A percentile compares a stretch with the other conserved stretches of the same genome.
Evolutionary conservation across 441 rosid genomes (phyloP).

Genomic region (Erysimum cheiri): DNA sequence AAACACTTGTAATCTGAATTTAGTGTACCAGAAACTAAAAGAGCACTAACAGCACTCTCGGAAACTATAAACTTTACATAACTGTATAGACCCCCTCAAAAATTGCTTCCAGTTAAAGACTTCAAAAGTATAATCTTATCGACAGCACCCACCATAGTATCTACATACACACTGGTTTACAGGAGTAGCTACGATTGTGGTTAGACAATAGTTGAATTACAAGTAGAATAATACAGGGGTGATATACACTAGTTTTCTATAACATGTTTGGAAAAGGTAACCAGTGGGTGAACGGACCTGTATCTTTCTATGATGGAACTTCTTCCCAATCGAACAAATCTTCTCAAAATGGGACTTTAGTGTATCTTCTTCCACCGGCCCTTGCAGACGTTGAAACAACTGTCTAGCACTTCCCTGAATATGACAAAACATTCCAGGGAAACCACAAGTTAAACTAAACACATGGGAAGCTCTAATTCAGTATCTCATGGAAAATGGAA

Average conservation of each 20-base stretch:
- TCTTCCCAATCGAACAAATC: conserved; percentile 81
- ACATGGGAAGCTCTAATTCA: conserved; percentile 23
- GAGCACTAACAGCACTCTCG: background rate
- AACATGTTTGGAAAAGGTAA: conserved; percentile 19
- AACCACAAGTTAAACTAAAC: conserved; percentile 31
- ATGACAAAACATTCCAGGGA: conserved; percentile 41
- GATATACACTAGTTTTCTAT: conserved; percentile 8
- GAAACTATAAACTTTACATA: conserved; percentile 2
- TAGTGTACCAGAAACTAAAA: conserved; percentile 17
- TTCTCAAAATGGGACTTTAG: conserved; percentile 96
- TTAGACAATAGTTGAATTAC: conserved; percentile 9
- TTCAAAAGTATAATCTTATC: conserved; percentile 7
- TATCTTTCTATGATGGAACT: conserved; percentile 58
- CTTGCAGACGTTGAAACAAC: conserved; percentile 95
- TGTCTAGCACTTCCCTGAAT: conserved; percentile 99
- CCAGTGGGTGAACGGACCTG: conserved; percentile 63
- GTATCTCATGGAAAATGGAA: conserved; percentile 17
- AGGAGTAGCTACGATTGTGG: conserved; percentile 12
- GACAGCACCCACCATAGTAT: background rate
- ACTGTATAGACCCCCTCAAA: conserved; percentile 1
- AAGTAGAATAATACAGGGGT: conserved; percentile 6
- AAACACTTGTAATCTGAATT: conserved; percentile 9
- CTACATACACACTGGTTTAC: conserved; percentile 4
- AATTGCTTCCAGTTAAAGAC: conserved; percentile 3
- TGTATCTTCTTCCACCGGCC: conserved; percentile 96